Conservation (phyloP, 148 eudicot genomes). For the Fagopyrum homotropicum region DNA sequence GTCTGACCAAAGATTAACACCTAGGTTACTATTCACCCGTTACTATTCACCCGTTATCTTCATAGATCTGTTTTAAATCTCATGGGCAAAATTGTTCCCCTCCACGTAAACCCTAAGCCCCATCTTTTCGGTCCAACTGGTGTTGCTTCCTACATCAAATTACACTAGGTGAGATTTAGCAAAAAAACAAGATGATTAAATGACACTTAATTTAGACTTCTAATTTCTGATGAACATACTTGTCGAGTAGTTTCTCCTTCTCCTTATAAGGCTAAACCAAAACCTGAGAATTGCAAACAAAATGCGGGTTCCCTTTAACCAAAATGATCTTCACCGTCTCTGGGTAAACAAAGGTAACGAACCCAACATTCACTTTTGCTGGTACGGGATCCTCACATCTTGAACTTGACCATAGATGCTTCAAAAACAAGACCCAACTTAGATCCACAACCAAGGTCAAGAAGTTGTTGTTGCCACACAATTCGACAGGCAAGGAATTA, state of each 20-base stretch:
- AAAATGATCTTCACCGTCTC: slow-evolving; percentile 80
- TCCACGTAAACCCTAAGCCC: too few species aligned
- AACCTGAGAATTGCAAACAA: slow-evolving; percentile 94
- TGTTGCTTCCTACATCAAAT: slow-evolving; percentile 33
- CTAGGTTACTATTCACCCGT: too few species aligned
- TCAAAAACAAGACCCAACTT: slow-evolving; percentile 17
- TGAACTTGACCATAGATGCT: slow-evolving; percentile 87
- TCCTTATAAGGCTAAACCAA: slow-evolving; percentile 97
- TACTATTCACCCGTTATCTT: too few species aligned
- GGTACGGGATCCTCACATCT: slow-evolving; percentile 96
- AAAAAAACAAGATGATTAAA: neutral
- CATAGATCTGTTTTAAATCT: too few species aligned
- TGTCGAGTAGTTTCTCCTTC: slow-evolving; percentile 80
- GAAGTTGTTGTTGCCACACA: neutral
- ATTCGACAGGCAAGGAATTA: neutral
- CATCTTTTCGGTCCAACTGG: slow-evolving; percentile 24
- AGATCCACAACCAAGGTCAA: slow-evolving; percentile 5
- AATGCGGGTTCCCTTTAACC: slow-evolving; percentile 93
- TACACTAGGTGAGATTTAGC: neutral
- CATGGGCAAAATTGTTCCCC: too few species aligned
- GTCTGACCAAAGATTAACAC: too few species aligned
- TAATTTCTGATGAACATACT: slow-evolving; percentile 16
- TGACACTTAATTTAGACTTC: neutral
- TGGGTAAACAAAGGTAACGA: slow-evolving; percentile 74
- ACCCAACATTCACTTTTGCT: slow-evolving; percentile 96